Evolutionary conservation across 257 asterid genomes (phyloP).

Genomic region (Scutellaria baicalensis): DNA sequence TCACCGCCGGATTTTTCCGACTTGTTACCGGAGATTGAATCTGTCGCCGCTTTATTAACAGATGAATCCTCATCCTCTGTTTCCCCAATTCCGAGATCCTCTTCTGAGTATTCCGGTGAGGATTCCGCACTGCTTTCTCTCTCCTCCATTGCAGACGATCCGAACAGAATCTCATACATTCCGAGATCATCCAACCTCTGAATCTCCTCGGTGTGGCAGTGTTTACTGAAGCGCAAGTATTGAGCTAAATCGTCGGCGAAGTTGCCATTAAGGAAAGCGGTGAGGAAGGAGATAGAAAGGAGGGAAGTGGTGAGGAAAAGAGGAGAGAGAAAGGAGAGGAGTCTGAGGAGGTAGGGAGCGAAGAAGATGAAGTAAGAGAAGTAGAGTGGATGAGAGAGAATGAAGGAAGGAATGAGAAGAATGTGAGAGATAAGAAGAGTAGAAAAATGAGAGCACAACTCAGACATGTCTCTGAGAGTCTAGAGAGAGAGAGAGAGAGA

Average conservation of each 20-base stretch:
- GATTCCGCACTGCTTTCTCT: not conserved
- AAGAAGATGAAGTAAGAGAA: slow-evolving; percentile 57
- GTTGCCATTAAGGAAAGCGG: not conserved
- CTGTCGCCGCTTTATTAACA: not conserved
- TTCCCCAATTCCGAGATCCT: not conserved
- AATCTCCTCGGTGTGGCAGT: slow-evolving; percentile 6
- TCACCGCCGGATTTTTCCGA: not conserved
- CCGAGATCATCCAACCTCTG: slow-evolving; percentile 36
- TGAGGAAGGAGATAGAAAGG: slow-evolving; percentile 37
- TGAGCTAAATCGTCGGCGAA: not conserved
- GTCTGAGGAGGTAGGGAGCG: slow-evolving; percentile 46
- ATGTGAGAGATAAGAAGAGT: slow-evolving; percentile 35
- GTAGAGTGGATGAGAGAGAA: slow-evolving; percentile 62
- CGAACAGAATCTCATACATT: slow-evolving; percentile 40
- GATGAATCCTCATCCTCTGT: not conserved
- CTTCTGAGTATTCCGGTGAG: slow-evolving; percentile 8
- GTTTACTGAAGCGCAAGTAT: not conserved
- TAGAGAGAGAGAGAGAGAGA: not conserved
- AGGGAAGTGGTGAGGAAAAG: slow-evolving; percentile 60
- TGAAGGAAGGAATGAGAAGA: slow-evolving; percentile 19
- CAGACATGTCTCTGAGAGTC: slow-evolving; percentile 41
- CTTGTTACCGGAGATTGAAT: not conserved
- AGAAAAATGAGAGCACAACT: slow-evolving; percentile 34
- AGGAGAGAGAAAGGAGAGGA: slow-evolving; percentile 65
- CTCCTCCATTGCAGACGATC: slow-evolving; percentile 13